phyloP scores from a whole-genome alignment of 352 stramenopile genomes.

The Phytophthora colocasiae region DNA sequence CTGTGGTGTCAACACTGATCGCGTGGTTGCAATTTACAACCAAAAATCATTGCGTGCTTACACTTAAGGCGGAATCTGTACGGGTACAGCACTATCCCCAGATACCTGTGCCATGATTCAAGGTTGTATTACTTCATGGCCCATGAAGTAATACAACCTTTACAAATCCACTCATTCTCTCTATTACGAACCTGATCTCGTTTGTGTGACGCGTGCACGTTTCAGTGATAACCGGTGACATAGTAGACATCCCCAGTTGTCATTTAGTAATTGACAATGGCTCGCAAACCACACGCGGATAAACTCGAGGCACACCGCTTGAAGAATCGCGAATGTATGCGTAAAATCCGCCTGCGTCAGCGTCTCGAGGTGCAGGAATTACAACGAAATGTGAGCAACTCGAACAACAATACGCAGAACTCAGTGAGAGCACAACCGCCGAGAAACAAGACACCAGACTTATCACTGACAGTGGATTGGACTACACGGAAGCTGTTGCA shows the following conservation, averaged over 20 bases:
- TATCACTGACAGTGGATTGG: not conserved
- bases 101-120: not conserved
- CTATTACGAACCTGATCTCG: not conserved
- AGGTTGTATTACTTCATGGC: too few relatives aligned
- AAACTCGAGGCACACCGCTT: not conserved
- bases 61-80: too few relatives aligned
- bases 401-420: constrained; percentile 38
- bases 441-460: not conserved
- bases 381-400: constrained; percentile 35
- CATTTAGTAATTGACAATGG: not conserved
- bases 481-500: constrained; percentile 18
- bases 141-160: not conserved
- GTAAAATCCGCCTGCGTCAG: constrained; percentile 38
- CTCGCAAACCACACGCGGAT: not conserved
- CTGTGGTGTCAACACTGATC: not conserved
- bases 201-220: not conserved
- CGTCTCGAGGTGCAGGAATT: constrained; percentile 39
- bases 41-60: not conserved
- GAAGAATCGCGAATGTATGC: constrained; percentile 49
- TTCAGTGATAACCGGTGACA: too few relatives aligned
- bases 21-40: constrained; percentile 1
- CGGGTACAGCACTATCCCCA: too few relatives aligned
- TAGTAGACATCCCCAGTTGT: too few relatives aligned
- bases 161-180: not conserved
- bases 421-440: constrained; percentile 3